phyloP scores from a whole-genome alignment of 805 yeast species.

The Zygotorulaspora sp. region DNA sequence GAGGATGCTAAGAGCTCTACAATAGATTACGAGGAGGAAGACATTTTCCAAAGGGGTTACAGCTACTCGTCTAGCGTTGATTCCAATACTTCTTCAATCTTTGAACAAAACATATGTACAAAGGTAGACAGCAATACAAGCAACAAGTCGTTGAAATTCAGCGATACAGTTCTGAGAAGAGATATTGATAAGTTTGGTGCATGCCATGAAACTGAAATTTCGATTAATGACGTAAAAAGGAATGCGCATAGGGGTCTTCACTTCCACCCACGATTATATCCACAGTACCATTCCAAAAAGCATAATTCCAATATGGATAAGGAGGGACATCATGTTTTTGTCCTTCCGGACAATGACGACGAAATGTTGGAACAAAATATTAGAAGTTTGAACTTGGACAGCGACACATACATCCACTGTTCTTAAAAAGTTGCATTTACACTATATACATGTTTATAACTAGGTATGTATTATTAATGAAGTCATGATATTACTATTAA shows the following conservation, averaged over 20 bases:
- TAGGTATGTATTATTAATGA: constrained; percentile 3
- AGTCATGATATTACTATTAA: constrained; percentile 1
- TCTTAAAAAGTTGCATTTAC: neutral
- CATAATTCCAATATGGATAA: too few relatives aligned
- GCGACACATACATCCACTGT: neutral
- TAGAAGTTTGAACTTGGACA: neutral
- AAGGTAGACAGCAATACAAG: constrained; percentile 7
- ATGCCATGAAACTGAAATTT: constrained; percentile 19
- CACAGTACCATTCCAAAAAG: too few relatives aligned
- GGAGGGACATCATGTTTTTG: too few relatives aligned
- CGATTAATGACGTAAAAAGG: constrained; percentile 23
- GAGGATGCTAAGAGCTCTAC: neutral
- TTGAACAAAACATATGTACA: constrained; percentile 11
- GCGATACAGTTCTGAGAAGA: constrained; percentile 25
- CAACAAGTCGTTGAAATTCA: constrained; percentile 23
- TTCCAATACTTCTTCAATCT: constrained; percentile 28
- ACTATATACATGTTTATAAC: constrained; percentile 1
- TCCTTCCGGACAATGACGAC: neutral
- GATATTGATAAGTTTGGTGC: constrained; percentile 25
- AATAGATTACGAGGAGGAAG: constrained; percentile 2
- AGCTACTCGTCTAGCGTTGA: constrained; percentile 22
- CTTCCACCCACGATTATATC: constrained; percentile 8
- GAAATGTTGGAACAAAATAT: neutral
- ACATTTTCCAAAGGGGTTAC: neutral
- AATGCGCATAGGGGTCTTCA: constrained; percentile 5